Conservation (phyloP, 2,329 filamentous ascomycete genomes). For the Emergomyces orientalis region DNA sequence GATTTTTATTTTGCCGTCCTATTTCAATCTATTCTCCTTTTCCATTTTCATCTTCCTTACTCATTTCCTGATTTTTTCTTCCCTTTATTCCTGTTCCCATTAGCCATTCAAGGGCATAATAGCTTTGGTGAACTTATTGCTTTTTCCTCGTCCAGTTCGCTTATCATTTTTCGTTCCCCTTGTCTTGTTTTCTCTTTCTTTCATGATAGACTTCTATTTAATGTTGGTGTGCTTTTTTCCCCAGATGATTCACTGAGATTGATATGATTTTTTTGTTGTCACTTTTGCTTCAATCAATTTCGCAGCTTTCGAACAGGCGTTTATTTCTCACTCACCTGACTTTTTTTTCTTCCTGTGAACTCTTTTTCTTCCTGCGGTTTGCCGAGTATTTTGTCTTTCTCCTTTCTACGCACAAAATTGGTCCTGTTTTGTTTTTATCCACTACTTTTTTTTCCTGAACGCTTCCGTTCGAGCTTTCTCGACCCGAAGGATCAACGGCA, state of each 20-base stretch:
- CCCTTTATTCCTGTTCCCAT: neutral
- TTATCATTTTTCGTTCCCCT: neutral
- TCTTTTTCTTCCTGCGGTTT: neutral
- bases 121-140: neutral
- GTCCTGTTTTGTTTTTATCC: neutral
- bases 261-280: neutral
- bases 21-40: slow-evolving; percentile 5
- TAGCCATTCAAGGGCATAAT: neutral
- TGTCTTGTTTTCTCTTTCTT: neutral
- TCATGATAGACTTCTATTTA: slow-evolving; percentile 11
- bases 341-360: slow-evolving; percentile 8
- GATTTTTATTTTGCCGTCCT: slow-evolving; percentile 4
- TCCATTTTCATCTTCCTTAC: slow-evolving; percentile 4
- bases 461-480: neutral
- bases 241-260: slow-evolving; percentile 3
- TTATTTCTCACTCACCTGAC: neutral
- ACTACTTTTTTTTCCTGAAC: neutral
- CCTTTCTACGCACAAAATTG: neutral
- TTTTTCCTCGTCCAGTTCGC: neutral
- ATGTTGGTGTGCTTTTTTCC: neutral
- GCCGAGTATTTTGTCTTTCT: neutral
- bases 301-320: neutral
- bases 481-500: neutral
- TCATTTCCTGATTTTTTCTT: neutral
- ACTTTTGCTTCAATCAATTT: neutral